Percentiles rank a stretch among this genome's conserved stretches.
Conservation (phyloP, 148 eudicot species). For the Rhododendron ferrugineum region DNA sequence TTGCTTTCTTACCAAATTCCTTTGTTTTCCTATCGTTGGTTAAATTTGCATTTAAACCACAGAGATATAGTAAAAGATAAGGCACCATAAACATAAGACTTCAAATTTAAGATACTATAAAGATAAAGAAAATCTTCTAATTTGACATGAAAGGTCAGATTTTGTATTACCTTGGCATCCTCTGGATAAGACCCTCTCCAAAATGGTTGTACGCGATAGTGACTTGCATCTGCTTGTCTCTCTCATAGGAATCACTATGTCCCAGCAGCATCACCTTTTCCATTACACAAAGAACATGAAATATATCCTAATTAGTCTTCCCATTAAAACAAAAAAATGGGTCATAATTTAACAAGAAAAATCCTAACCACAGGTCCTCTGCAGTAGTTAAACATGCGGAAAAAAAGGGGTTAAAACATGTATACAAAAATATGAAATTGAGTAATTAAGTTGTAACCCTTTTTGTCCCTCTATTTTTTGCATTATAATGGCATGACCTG, state of each 20-base stretch:
- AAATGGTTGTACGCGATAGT: conserved; percentile 94
- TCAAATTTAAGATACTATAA: background rate
- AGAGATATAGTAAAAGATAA: background rate
- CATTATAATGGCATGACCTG: background rate
- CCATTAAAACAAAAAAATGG: background rate
- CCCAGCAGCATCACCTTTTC: conserved; percentile 83
- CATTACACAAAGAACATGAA: background rate
- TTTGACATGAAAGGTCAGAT: background rate
- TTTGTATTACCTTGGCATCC: conserved; percentile 79
- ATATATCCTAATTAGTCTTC: background rate
- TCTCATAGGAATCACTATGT: conserved; percentile 67
- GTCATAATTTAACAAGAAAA: too few relatives aligned
- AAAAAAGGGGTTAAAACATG: background rate
- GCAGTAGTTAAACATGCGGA: background rate
- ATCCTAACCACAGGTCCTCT: background rate
- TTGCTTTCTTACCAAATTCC: background rate
- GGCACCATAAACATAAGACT: background rate
- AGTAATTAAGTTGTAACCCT: background rate
- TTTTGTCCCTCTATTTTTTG: background rate
- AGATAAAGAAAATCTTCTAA: background rate
- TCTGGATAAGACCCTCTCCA: conserved; percentile 84
- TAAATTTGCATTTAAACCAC: background rate
- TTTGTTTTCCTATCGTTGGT: background rate
- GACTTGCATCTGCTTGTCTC: conserved; percentile 85
- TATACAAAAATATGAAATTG: background rate